These are phyloP conservation scores for Thelephora ganbajun DNA, from an alignment of 768 basidiomycete genomes.

Conservation along the genomic window DNA sequence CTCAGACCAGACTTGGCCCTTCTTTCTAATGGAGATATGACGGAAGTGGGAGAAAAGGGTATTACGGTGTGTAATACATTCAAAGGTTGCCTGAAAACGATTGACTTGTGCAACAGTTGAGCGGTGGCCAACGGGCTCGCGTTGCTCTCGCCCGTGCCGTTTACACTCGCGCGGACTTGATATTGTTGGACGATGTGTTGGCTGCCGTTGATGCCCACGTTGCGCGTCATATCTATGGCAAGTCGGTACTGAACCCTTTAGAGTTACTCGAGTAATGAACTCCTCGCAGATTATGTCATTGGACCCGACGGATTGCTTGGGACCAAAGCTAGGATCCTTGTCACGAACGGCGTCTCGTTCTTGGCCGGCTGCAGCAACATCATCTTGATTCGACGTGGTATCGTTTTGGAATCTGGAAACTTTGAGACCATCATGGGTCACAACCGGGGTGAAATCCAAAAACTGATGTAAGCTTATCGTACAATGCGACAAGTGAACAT, in stretches of 20 bases:
- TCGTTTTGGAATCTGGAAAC: slow-evolving; percentile 64
- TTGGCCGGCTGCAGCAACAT: slow-evolving; percentile 65
- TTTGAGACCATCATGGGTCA: slow-evolving; percentile 48
- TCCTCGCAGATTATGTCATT: slow-evolving; percentile 59
- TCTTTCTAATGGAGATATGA: slow-evolving; percentile 70
- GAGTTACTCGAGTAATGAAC: slow-evolving; percentile 1
- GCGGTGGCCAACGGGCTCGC: slow-evolving; percentile 77
- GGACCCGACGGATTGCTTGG: slow-evolving; percentile 75
- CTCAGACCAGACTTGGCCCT: slow-evolving; percentile 68
- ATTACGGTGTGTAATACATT: slow-evolving; percentile 5
- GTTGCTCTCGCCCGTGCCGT: slow-evolving; percentile 79
- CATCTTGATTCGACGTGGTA: slow-evolving; percentile 63
- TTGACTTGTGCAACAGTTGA: slow-evolving; percentile 29
- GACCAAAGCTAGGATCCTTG: slow-evolving; percentile 71
- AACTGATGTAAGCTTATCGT: slow-evolving; percentile 47
- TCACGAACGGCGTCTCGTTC: slow-evolving; percentile 83
- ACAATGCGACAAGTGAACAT: not conserved
- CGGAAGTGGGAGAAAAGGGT: slow-evolving; percentile 82
- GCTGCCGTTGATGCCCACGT: slow-evolving; percentile 82
- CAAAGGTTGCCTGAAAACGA: not conserved
- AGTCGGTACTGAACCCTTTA: not conserved
- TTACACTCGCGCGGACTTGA: slow-evolving; percentile 86
- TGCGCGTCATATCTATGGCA: slow-evolving; percentile 75
- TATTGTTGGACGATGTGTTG: slow-evolving; percentile 65
- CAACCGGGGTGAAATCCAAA: slow-evolving; percentile 50